A percentile compares a stretch with the other conserved stretches of the same genome.
Evolutionary conservation across 108 stramenopile genomes (phyloP).

Genomic region (Pelagomonas calceolata): DNA sequence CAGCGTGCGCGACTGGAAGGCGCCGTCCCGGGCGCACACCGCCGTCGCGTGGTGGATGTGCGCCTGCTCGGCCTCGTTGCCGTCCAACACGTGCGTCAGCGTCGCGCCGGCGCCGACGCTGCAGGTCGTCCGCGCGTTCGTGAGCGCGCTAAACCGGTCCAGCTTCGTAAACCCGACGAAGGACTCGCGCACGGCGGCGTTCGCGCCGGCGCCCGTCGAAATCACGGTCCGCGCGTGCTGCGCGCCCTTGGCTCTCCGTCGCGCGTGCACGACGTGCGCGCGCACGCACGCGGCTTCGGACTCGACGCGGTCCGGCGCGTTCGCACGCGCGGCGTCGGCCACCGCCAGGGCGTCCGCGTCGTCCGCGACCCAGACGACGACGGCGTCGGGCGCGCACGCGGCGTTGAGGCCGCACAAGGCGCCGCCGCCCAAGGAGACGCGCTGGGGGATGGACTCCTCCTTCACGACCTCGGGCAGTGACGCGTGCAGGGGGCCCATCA

Average conservation of each 20-base stretch:
- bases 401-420: not conserved
- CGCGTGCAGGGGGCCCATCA: conserved; percentile 6
- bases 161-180: not conserved
- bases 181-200: conserved; percentile 8
- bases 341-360: conserved; percentile 15
- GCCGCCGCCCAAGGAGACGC: conserved; percentile 5
- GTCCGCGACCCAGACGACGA: conserved; percentile 14
- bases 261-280: conserved; percentile 14
- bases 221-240: conserved; percentile 20
- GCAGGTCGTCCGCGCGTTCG: not conserved
- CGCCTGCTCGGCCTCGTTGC: not conserved
- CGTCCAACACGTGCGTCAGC: not conserved
- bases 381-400: not conserved
- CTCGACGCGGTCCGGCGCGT: conserved; percentile 10
- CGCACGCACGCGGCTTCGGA: conserved; percentile 7
- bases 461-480: conserved; percentile 9
- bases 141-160: not conserved
- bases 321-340: not conserved
- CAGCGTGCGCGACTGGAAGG: not conserved
- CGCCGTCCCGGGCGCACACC: not conserved
- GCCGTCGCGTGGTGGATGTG: not conserved
- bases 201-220: conserved; percentile 6
- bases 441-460: conserved; percentile 17
- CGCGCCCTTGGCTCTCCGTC: not conserved
- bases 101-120: not conserved